Evolutionary conservation across 805 yeast species (phyloP), one percentile per base, ranked within the genome.

Genomic region (Tetrapisispora namnaoensis): DNA sequence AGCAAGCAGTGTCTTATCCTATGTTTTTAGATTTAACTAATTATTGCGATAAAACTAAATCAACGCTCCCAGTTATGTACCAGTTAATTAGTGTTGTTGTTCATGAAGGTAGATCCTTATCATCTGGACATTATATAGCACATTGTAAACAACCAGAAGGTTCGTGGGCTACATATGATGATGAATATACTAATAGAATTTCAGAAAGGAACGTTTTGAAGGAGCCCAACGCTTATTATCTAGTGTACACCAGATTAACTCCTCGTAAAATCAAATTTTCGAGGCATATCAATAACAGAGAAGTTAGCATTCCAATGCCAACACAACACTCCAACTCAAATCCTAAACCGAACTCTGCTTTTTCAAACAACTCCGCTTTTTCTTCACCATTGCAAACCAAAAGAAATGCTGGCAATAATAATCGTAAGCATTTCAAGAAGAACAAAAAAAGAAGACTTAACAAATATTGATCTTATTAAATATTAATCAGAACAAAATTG

Each of bases 111-210:
- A 74, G 98, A 53, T 85, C 96, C 1, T 82, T 90, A 14, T 81
- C 89, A 42, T 82, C 93, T 3, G 99, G 99, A 3, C 99, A 93
- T 66, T 93, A 93, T 61, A 78, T 89, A 51, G 86, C 95, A 0
- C 88, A 86, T 62, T 86, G 96, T 62, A 78, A 84, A 53, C 96
- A 90, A 66, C 95, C 97, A 1, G 93, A 86, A 66, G 91, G 89
- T 1, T 69, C 83, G 1, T 93, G 98, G 99, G 82, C 88, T 28
- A 82, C 88, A 10, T 93, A 91, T 66, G 98, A 93, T 63, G 99
- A 93, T 63, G 99, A 93, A 59, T 80, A 83, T 59, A 80, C 87
- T 55, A 84, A 86, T 59, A 74, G 73, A 51, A 80, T 86, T 47
- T 74, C 82, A 35, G 93, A 86, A 58, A 73, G 78, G 49, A 80